Evolutionary conservation across 305 asterid species (phyloP).

Genomic region (Fraxinus nigra): DNA sequence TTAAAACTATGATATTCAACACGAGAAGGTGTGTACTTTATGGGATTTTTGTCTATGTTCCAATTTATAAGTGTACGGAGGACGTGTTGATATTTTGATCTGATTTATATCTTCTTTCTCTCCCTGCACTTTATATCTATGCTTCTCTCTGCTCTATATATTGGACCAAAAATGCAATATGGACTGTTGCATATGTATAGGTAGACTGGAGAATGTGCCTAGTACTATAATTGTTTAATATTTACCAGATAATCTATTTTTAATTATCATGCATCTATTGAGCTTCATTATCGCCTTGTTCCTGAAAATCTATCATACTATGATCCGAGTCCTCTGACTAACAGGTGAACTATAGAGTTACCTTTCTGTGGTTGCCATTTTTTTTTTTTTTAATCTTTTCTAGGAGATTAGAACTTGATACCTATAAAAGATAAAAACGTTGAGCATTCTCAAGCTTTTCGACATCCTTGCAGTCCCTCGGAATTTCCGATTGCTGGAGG

Average conservation of each 20-base stretch:
- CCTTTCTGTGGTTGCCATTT: neutral
- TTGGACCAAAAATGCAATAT: neutral
- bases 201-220: neutral
- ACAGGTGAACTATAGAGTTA: neutral
- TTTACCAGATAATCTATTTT: neutral
- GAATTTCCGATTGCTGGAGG: slow-evolving; percentile 63
- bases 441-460: slow-evolving; percentile 4
- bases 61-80: neutral
- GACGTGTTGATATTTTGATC: neutral
- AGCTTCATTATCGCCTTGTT: neutral
- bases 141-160: neutral
- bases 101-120: neutral
- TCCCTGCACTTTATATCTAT: neutral
- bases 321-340: neutral
- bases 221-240: neutral
- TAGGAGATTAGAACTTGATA: neutral
- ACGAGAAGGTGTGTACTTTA: neutral
- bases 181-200: neutral
- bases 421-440: neutral
- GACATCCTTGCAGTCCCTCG: slow-evolving; percentile 47
- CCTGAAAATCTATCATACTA: neutral
- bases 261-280: neutral
- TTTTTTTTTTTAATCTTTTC: neutral
- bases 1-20: neutral
- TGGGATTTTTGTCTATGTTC: neutral